phyloP scores from a whole-genome alignment of 2,329 filamentous ascomycete species.

The Aaosphaeria arxii region DNA sequence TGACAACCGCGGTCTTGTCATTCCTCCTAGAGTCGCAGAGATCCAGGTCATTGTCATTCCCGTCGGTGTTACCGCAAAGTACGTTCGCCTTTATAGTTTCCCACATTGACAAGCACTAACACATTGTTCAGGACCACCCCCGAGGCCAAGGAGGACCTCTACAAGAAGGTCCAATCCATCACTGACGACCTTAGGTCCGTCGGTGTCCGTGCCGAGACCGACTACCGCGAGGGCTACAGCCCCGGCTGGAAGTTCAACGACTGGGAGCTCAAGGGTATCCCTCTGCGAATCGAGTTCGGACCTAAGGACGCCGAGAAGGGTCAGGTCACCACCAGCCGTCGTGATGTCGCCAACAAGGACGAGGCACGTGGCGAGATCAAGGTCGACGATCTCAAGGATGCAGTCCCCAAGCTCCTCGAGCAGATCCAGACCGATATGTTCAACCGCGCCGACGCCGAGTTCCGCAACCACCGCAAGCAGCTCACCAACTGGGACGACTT shows the following conservation, averaged over 20 bases:
- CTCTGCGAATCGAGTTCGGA: constrained; percentile 90
- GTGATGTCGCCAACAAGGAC: constrained; percentile 77
- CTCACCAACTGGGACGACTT: constrained; percentile 89
- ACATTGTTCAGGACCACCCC: constrained; percentile 43
- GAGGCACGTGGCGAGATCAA: constrained; percentile 61
- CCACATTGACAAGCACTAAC: background rate
- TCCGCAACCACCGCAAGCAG: constrained; percentile 74
- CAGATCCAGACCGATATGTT: constrained; percentile 85
- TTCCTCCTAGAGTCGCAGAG: constrained; percentile 87
- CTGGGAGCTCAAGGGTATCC: constrained; percentile 95
- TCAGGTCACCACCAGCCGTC: constrained; percentile 80
- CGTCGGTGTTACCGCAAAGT: constrained; percentile 89
- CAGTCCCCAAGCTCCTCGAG: constrained; percentile 78
- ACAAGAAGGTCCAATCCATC: constrained; percentile 72
- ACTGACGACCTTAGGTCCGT: constrained; percentile 66
- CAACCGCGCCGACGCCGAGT: constrained; percentile 71
- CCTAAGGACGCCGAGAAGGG: constrained; percentile 88
- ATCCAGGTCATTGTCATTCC: constrained; percentile 84
- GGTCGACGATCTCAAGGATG: constrained; percentile 68
- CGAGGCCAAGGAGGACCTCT: constrained; percentile 74
- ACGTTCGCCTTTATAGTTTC: constrained; percentile 35
- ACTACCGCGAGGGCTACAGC: constrained; percentile 83
- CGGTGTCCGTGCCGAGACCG: constrained; percentile 74
- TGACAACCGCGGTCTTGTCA: constrained; percentile 90
- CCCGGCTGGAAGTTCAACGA: constrained; percentile 99